Evolutionary conservation across 2,329 filamentous ascomycete species (phyloP).

Genomic region (Myriosclerotinia curreyana): DNA sequence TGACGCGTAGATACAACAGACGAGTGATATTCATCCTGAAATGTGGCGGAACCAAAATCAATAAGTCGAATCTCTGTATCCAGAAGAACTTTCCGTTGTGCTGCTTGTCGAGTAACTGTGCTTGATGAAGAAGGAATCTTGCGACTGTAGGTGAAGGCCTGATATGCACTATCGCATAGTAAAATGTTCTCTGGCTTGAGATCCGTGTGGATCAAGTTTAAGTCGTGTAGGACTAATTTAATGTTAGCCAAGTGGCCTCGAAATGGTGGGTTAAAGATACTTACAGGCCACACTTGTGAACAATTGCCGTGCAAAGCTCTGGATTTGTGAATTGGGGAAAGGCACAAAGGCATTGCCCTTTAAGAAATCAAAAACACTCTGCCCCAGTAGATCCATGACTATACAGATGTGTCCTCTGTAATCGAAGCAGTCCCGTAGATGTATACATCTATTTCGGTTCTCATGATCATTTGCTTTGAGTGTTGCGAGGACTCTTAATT

Average conservation of each 20-base stretch:
- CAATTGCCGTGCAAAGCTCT: slow-evolving; percentile 90
- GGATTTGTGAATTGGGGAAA: slow-evolving; percentile 97
- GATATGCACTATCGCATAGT: slow-evolving; percentile 61
- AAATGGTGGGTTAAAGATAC: slow-evolving; percentile 42
- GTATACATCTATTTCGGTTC: slow-evolving; percentile 95
- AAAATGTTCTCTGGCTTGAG: slow-evolving; percentile 70
- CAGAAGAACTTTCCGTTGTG: slow-evolving; percentile 61
- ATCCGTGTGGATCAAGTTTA: slow-evolving; percentile 93
- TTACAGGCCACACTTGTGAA: slow-evolving; percentile 97
- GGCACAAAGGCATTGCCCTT: slow-evolving; percentile 95
- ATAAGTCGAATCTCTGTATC: slow-evolving; percentile 69
- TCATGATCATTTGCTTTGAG: slow-evolving; percentile 85
- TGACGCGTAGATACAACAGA: slow-evolving; percentile 69
- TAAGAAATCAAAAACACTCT: slow-evolving; percentile 97
- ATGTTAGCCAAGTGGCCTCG: slow-evolving; percentile 25
- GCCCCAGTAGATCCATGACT: slow-evolving; percentile 73
- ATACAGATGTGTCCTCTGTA: slow-evolving; percentile 95
- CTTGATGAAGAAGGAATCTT: slow-evolving; percentile 66
- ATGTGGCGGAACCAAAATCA: slow-evolving; percentile 69
- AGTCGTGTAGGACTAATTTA: slow-evolving; percentile 78
- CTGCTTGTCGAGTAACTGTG: slow-evolving; percentile 58
- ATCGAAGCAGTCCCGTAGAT: slow-evolving; percentile 94
- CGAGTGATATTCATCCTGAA: slow-evolving; percentile 70
- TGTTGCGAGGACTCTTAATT: slow-evolving; percentile 87
- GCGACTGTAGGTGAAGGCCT: slow-evolving; percentile 69